Percentiles rank a stretch among this genome's conserved stretches.
Evolutionary conservation across 2,329 filamentous ascomycete genomes (phyloP).

Genomic region (Bipolaris cookei): DNA sequence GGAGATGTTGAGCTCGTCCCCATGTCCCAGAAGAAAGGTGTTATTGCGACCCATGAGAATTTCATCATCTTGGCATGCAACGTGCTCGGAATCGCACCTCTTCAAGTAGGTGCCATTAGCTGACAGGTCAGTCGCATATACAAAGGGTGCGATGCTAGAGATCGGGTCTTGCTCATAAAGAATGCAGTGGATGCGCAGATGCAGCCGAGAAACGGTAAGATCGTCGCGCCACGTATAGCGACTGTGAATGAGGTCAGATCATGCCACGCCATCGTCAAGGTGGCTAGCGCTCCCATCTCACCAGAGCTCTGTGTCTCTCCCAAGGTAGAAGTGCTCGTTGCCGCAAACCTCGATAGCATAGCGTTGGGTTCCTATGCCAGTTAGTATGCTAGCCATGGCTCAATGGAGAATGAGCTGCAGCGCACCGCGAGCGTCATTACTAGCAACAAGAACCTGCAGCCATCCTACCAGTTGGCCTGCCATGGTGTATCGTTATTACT

Average conservation of each 20-base stretch:
- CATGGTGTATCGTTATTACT: constrained; percentile 27
- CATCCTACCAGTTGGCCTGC: constrained; percentile 34
- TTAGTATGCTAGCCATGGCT: constrained; percentile 24
- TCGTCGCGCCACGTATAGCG: constrained; percentile 42
- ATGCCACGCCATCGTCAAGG: constrained; percentile 6
- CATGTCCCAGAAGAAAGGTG: constrained; percentile 52
- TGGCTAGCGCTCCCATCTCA: constrained; percentile 36
- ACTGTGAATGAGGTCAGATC: constrained; percentile 31
- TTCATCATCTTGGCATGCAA: constrained; percentile 31
- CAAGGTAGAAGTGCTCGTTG: constrained; percentile 47
- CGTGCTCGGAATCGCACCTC: constrained; percentile 32
- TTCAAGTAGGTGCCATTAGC: constrained; percentile 51
- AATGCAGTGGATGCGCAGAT: constrained; percentile 56
- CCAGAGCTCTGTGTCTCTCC: constrained; percentile 44
- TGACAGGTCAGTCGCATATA: constrained; percentile 57
- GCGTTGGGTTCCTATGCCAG: constrained; percentile 29
- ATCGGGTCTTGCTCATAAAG: constrained; percentile 51
- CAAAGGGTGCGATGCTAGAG: constrained; percentile 51
- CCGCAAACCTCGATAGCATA: constrained; percentile 39
- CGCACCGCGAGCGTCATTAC: constrained; percentile 27
- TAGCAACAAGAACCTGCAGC: constrained; percentile 32
- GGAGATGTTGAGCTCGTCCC: constrained; percentile 51
- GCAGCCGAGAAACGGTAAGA: constrained; percentile 52
- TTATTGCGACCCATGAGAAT: constrained; percentile 43
- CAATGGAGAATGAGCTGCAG: background rate